A percentile compares a stretch with the other conserved stretches of the same genome.
Conservation (phyloP, 2,329 filamentous ascomycete genomes). For the Intubia oerlemansii region DNA sequence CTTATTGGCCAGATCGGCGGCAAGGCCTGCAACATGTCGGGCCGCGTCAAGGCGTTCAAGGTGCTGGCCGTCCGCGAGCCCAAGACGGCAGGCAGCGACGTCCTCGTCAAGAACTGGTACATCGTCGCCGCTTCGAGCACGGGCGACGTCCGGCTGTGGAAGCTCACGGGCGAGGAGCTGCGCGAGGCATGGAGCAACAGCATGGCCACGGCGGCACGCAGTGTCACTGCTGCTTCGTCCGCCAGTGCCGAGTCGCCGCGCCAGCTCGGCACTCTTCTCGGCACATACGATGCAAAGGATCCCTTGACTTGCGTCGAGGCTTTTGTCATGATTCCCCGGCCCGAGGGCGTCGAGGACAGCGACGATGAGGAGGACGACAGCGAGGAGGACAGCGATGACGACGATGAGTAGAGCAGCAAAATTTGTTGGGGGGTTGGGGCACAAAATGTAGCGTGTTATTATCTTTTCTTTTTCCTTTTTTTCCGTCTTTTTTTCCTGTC, state of each 20-base stretch:
- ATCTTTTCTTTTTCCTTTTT: too few species aligned
- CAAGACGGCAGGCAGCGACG: not conserved
- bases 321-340: constrained; percentile 61
- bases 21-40: constrained; percentile 38
- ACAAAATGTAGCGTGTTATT: too few species aligned
- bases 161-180: constrained; percentile 24
- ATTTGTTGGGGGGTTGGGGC: too few species aligned
- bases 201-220: not conserved
- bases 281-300: constrained; percentile 65
- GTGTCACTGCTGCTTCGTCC: constrained; percentile 9
- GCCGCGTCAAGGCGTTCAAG: constrained; percentile 77
- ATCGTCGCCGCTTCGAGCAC: constrained; percentile 66
- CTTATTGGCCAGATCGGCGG: constrained; percentile 64
- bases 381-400: constrained; percentile 17
- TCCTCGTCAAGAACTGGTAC: constrained; percentile 18
- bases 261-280: constrained; percentile 43
- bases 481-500: too few species aligned
- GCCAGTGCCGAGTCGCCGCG: constrained; percentile 10
- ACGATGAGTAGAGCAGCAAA: constrained; percentile 14
- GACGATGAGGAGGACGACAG: constrained; percentile 19
- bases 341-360: constrained; percentile 34
- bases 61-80: constrained; percentile 25
- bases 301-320: constrained; percentile 74
- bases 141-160: constrained; percentile 65
- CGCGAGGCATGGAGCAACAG: constrained; percentile 5